These are phyloP conservation scores for Boletus holoroseus DNA, from an alignment of 1,284 basidiomycete genomes.

Conservation along the genomic window DNA sequence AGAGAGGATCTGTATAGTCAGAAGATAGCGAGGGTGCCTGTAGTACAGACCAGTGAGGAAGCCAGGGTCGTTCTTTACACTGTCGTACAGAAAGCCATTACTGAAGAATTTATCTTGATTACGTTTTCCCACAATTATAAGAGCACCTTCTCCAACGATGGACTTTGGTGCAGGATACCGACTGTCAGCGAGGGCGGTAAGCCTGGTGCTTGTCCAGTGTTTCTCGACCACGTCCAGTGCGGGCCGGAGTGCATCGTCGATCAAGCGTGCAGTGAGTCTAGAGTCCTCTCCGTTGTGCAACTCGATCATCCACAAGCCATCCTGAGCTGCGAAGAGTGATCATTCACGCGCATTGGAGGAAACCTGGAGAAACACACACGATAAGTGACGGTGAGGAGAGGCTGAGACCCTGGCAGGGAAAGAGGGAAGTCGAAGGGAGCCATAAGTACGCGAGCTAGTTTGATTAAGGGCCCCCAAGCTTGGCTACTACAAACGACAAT, in stretches of 20 bases:
- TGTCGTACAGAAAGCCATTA: slow-evolving; percentile 55
- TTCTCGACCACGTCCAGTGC: slow-evolving; percentile 75
- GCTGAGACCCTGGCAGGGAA: slow-evolving; percentile 42
- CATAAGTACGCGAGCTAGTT: slow-evolving; percentile 3
- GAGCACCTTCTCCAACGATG: slow-evolving; percentile 48
- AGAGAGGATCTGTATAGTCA: neutral
- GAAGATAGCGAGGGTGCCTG: neutral
- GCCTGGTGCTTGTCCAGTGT: slow-evolving; percentile 64
- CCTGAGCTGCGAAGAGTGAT: slow-evolving; percentile 43
- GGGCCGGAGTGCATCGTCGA: slow-evolving; percentile 61
- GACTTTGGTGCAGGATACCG: slow-evolving; percentile 34
- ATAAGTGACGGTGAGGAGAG: slow-evolving; percentile 58
- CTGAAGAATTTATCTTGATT: slow-evolving; percentile 85
- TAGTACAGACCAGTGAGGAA: slow-evolving; percentile 68
- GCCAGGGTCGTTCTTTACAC: slow-evolving; percentile 54
- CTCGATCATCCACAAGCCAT: slow-evolving; percentile 67
- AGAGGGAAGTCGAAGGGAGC: slow-evolving; percentile 31
- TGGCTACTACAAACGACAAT: neutral
- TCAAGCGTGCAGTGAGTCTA: slow-evolving; percentile 57
- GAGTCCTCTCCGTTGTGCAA: slow-evolving; percentile 74
- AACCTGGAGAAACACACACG: slow-evolving; percentile 41
- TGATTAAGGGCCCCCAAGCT: too few species aligned
- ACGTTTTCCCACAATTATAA: slow-evolving; percentile 71
- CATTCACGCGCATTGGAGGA: neutral
- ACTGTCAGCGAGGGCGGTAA: slow-evolving; percentile 34